These are phyloP conservation scores for Arctostaphylos glauca DNA, from an alignment of 148 eudicot species.

Conservation along the genomic window DNA sequence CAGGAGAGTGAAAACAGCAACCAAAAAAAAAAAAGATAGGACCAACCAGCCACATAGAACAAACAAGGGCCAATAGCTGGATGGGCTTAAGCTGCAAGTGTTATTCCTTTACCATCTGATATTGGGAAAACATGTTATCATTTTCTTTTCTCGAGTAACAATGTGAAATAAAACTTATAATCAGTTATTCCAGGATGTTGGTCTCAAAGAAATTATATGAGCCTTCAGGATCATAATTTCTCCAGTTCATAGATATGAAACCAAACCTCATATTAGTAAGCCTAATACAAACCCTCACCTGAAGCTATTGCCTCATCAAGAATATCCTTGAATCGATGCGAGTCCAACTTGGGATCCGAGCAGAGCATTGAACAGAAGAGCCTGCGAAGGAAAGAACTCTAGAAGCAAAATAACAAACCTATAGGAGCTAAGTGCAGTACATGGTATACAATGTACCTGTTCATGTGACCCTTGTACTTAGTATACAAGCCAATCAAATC, in stretches of 20 bases:
- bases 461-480: constrained; percentile 85
- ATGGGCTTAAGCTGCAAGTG: background rate
- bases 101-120: background rate
- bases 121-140: background rate
- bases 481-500: constrained; percentile 76
- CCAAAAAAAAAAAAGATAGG: background rate
- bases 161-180: background rate
- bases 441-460: constrained; percentile 43
- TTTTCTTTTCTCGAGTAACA: background rate
- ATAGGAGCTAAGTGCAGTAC: background rate
- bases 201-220: background rate
- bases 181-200: background rate
- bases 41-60: background rate
- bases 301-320: constrained; percentile 87
- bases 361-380: constrained; percentile 92
- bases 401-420: constrained; percentile 4
- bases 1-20: background rate
- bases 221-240: background rate
- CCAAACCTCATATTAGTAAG: background rate
- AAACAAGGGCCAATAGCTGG: background rate
- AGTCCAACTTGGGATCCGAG: constrained; percentile 83
- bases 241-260: background rate
- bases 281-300: constrained; percentile 37
- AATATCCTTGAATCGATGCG: constrained; percentile 92
- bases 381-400: constrained; percentile 38